Base-by-base conservation (phyloP, 306 rosid species). In the Quercus bicolor region DNA sequence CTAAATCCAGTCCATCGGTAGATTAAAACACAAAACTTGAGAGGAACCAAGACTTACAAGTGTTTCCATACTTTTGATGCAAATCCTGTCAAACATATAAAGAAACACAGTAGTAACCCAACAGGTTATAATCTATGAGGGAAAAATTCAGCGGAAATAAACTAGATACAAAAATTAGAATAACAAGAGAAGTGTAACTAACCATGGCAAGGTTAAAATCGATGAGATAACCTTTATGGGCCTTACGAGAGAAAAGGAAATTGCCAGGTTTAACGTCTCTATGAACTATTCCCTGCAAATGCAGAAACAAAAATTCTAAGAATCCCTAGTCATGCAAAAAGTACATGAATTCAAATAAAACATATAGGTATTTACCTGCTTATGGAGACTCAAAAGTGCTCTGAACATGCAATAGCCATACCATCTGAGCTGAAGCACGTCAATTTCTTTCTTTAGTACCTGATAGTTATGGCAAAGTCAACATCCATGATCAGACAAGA, bases 261-360 rank as follows among this genome's bases (percentile, higher is more conserved):
- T 94, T 94, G n/a, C 98, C 98, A 72, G 98, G 98, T 84, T 91
- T 94, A 74, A 94, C 85, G 83, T 94, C 98, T 80, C 98, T 85
- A 64, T 94, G 97, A 54, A 89, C 69, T n/a, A 90, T 85, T 80
- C 92, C 97, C 98, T 91, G 82, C 74, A 75, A 80, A 76, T 18
- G 74, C 37, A 43, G 73, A 84, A 40, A 71, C 37, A 74, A 71
- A 75, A 48, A 48, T 54, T 74, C 24, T 81, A 21, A 29, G 68
- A 79, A 28, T 34, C 56, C 64, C 21, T 31, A 57, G 62, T 71
- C 57, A 34, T 40, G 69, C 66, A 11, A 79, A 40, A 57, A 40
- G 51, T 9, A 37, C 52, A 24, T 6, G 34, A 56, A 74, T 54
- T 55, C 45, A 62, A 5, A 24, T 20, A 28, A 12, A 70, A 48